Evolutionary conservation across 1,284 basidiomycete species (phyloP).

Genomic region (Trichosporon sp.): DNA sequence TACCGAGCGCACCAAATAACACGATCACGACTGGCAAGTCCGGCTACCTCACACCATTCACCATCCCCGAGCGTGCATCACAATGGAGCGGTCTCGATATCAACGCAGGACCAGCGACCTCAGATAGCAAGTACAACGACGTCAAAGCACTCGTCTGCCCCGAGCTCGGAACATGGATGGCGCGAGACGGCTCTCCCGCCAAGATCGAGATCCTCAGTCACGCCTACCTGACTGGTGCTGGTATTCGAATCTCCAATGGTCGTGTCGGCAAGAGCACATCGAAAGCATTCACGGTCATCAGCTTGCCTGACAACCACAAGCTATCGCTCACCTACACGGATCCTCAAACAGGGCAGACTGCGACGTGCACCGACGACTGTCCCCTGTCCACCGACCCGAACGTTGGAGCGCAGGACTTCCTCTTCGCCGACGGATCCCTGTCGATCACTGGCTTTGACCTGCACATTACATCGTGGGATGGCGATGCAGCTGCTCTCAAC

Average conservation of each 20-base stretch:
- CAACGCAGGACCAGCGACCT: constrained; percentile 64
- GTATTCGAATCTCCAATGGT: constrained; percentile 85
- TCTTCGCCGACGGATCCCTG: constrained; percentile 64
- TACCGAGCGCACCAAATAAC: constrained; percentile 37
- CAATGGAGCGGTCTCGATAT: constrained; percentile 50
- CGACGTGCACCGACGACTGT: constrained; percentile 64
- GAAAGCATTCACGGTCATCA: constrained; percentile 73
- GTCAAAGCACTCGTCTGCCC: constrained; percentile 79
- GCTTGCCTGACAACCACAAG: constrained; percentile 80
- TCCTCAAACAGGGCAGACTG: constrained; percentile 63
- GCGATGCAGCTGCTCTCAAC: constrained; percentile 74
- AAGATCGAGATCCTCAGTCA: constrained; percentile 71
- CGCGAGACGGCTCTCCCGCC: constrained; percentile 62
- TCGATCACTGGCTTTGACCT: constrained; percentile 63
- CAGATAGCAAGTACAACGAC: constrained; percentile 60
- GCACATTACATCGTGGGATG: constrained; percentile 69
- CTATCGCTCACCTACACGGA: constrained; percentile 72
- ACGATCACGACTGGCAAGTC: constrained; percentile 76
- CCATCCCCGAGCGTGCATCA: constrained; percentile 57
- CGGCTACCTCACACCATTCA: constrained; percentile 81
- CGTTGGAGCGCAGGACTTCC: constrained; percentile 58
- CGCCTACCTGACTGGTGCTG: constrained; percentile 56
- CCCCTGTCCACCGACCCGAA: constrained; percentile 67
- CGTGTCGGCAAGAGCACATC: constrained; percentile 74
- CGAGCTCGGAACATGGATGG: constrained; percentile 69